Percentiles rank a stretch among this genome's conserved stretches.
These are phyloP conservation scores for Ramularia endophylla DNA, from an alignment of 2,329 filamentous ascomycete species.

Conservation along the genomic window DNA sequence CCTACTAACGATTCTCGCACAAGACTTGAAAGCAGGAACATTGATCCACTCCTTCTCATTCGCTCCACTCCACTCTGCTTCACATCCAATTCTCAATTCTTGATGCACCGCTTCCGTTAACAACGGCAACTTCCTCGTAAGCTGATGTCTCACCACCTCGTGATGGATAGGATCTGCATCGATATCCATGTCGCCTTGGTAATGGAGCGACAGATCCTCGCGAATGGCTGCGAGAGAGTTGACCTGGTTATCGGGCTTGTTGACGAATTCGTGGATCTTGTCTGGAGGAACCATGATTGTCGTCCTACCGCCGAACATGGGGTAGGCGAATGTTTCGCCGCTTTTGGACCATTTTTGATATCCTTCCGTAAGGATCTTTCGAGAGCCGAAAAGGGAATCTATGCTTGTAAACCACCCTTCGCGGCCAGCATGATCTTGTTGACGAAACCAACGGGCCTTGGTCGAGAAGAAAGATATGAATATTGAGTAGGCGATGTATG, in stretches of 20 bases:
- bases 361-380: conserved; percentile 8
- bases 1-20: conserved; percentile 14
- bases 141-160: conserved; percentile 11
- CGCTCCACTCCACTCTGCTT: conserved; percentile 12
- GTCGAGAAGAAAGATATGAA: conserved; percentile 7
- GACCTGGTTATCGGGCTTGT: conserved; percentile 15
- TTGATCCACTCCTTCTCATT: conserved; percentile 5
- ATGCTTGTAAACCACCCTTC: conserved; percentile 10
- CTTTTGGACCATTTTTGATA: conserved; percentile 9
- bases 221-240: conserved; percentile 7
- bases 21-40: conserved; percentile 6
- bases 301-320: conserved; percentile 10
- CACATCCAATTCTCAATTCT: conserved; percentile 12
- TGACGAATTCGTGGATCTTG: conserved; percentile 10
- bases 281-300: conserved; percentile 13
- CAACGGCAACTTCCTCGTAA: conserved; percentile 15
- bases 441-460: conserved; percentile 4
- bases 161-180: conserved; percentile 2
- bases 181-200: conserved; percentile 10
- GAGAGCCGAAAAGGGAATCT: conserved; percentile 7
- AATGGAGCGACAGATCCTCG: conserved; percentile 11
- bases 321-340: conserved; percentile 8
- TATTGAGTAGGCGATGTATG: too few species aligned
- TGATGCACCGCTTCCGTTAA: conserved; percentile 14
- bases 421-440: conserved; percentile 8